Evolutionary conservation across 495 filamentous ascomycete genomes (phyloP).

Genomic region (Xylaria acuta): DNA sequence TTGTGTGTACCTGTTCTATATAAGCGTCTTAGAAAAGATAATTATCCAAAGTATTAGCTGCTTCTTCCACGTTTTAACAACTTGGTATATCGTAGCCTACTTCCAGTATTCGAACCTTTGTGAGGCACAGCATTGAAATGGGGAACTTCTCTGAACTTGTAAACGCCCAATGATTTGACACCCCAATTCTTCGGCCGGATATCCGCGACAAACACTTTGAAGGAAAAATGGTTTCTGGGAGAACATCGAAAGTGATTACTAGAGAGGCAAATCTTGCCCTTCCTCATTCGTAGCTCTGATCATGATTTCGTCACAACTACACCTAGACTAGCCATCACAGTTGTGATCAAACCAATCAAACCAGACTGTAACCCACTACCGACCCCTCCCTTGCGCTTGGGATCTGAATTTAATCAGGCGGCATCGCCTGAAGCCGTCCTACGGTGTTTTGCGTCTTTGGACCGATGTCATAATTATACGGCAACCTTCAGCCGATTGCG

Average conservation of each 20-base stretch:
- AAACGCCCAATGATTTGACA: neutral
- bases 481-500: neutral
- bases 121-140: neutral
- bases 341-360: slow-evolving; percentile 13
- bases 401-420: neutral
- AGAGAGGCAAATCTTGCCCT: neutral
- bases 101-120: too few species aligned
- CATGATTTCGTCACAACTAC: slow-evolving; percentile 1
- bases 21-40: neutral
- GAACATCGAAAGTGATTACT: neutral
- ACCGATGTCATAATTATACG: neutral
- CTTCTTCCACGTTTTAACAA: neutral
- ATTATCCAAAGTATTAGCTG: neutral
- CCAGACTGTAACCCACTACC: neutral
- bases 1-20: neutral
- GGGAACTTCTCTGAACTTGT: neutral
- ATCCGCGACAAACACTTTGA: neutral
- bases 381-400: neutral
- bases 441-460: neutral
- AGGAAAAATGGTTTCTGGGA: neutral
- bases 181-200: neutral
- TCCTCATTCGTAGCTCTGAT: neutral
- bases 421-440: neutral
- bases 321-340: neutral
- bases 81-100: neutral